These are phyloP conservation scores for Citrus maxima DNA, from an alignment of 345 rosid genomes.

Conservation along the genomic window DNA sequence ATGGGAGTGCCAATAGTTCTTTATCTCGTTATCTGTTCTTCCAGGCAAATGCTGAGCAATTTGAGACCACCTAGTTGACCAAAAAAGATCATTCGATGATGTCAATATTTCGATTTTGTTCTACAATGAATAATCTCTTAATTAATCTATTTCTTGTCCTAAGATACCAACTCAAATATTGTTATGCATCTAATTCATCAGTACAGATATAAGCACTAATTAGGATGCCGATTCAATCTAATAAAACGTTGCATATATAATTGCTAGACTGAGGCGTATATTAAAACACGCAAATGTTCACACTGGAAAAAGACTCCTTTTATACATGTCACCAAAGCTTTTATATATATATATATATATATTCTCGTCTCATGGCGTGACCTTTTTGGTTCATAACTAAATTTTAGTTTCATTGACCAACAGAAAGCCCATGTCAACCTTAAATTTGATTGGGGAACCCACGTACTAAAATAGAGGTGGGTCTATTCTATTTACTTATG, in stretches of 20 bases:
- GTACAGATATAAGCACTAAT: too few relatives aligned
- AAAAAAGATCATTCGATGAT: neutral
- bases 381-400: neutral
- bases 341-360: neutral
- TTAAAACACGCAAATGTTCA: too few relatives aligned
- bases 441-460: neutral
- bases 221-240: too few relatives aligned
- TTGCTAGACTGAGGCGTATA: too few relatives aligned
- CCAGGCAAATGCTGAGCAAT: constrained; percentile 87
- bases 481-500: neutral
- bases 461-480: neutral
- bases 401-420: neutral
- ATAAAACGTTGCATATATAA: too few relatives aligned
- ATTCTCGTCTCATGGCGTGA: neutral
- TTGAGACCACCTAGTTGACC: constrained; percentile 69
- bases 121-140: neutral
- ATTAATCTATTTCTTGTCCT: too few relatives aligned
- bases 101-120: neutral
- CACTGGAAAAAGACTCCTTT: too few relatives aligned
- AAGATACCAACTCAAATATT: too few relatives aligned
- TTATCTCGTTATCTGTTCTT: constrained; percentile 94
- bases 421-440: neutral
- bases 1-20: constrained; percentile 91
- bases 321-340: too few relatives aligned
- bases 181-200: too few relatives aligned